A percentile compares a stretch with the other conserved stretches of the same genome.
Evolutionary conservation across 495 filamentous ascomycete genomes (phyloP).

Genomic region (Annulohypoxylon stygium): DNA sequence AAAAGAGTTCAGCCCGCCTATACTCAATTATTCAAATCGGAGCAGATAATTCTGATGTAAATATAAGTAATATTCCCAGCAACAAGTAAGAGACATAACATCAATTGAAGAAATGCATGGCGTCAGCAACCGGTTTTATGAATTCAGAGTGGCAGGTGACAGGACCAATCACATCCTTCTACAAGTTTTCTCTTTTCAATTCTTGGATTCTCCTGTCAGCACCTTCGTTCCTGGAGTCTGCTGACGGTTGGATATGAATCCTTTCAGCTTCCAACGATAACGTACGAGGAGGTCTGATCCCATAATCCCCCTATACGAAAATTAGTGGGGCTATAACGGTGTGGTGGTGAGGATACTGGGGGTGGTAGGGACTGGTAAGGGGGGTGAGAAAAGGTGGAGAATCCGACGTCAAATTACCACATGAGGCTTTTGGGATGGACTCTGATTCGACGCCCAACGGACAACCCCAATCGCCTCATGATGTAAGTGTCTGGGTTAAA

Average conservation of each 20-base stretch:
- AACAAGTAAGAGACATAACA: not conserved
- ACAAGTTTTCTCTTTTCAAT: not conserved
- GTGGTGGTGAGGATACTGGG: not conserved
- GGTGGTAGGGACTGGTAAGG: not conserved
- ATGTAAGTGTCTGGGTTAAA: slow-evolving; percentile 42
- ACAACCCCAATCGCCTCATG: slow-evolving; percentile 34
- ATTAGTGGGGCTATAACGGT: slow-evolving; percentile 16
- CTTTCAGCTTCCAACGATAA: not conserved
- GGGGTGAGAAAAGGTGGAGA: slow-evolving; percentile 30
- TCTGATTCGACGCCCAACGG: slow-evolving; percentile 36
- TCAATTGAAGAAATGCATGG: not conserved
- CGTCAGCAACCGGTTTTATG: not conserved
- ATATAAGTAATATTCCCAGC: not conserved
- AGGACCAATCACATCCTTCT: slow-evolving; percentile 2
- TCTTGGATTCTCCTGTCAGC: not conserved
- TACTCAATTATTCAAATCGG: not conserved
- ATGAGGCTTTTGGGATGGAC: slow-evolving; percentile 31
- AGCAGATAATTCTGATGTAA: not conserved
- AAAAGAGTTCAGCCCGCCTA: no score
- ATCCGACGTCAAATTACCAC: slow-evolving; percentile 45
- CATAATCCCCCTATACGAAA: slow-evolving; percentile 9
- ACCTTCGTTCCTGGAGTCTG: slow-evolving; percentile 1
- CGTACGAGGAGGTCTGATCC: slow-evolving; percentile 9
- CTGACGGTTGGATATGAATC: slow-evolving; percentile 9
- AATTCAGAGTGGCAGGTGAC: not conserved